These are phyloP conservation scores for Quercus gilva DNA, from an alignment of 306 rosid genomes.

Conservation along the genomic window DNA sequence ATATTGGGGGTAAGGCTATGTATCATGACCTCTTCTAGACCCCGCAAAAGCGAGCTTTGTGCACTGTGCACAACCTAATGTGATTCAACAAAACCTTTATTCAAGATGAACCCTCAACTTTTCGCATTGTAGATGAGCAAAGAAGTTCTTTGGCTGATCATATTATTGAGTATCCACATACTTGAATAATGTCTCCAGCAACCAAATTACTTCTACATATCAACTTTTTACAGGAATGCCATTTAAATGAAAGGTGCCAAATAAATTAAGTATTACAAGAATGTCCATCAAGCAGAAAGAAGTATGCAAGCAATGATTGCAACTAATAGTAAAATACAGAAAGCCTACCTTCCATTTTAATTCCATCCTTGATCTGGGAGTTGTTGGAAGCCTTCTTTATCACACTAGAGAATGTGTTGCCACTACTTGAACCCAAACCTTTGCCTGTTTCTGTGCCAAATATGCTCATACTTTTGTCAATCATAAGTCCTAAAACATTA, in stretches of 20 bases:
- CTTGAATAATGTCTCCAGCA: neutral
- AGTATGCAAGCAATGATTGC: neutral
- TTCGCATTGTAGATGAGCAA: neutral
- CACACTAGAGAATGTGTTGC: slow-evolving; percentile 46
- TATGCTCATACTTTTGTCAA: neutral
- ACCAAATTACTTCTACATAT: neutral
- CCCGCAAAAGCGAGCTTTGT: too few relatives aligned
- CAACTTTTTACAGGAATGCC: neutral
- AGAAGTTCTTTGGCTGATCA: neutral
- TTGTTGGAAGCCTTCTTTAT: slow-evolving; percentile 50
- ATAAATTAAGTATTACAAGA: neutral
- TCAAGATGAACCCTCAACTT: neutral
- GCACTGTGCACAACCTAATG: neutral
- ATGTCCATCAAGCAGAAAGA: neutral
- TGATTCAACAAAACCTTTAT: neutral
- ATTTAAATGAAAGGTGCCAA: neutral
- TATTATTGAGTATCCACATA: neutral
- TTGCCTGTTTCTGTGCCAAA: slow-evolving; percentile 17
- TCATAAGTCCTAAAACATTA: neutral
- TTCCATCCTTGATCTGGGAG: slow-evolving; percentile 42
- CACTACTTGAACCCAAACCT: slow-evolving; percentile 35
- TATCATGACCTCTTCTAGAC: too few relatives aligned
- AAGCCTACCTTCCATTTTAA: slow-evolving; percentile 65
- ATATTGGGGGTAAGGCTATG: too few relatives aligned
- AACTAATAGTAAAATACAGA: slow-evolving; percentile 8